phyloP scores from a whole-genome alignment of 2,329 filamentous ascomycete genomes.

The Leptoxyphium fumago region DNA sequence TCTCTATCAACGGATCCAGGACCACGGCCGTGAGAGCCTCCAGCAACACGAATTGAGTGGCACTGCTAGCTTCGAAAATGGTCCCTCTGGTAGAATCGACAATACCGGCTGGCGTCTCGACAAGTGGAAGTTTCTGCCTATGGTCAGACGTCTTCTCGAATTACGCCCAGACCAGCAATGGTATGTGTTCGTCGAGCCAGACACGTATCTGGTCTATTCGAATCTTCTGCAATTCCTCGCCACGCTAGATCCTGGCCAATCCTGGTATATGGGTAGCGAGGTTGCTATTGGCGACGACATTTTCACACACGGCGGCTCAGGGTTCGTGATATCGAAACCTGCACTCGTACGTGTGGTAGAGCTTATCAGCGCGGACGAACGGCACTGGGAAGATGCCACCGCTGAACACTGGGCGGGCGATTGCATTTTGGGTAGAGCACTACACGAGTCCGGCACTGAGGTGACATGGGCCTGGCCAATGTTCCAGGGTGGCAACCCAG shows the following conservation, averaged over 20 bases:
- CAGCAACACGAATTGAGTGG: conserved; percentile 2
- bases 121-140: conserved; percentile 33
- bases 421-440: conserved; percentile 8
- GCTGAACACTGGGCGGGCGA: conserved; percentile 11
- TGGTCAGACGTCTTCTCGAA: conserved; percentile 21
- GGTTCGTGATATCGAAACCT: conserved; percentile 36
- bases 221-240: conserved; percentile 40
- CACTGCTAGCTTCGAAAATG: neutral
- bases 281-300: conserved; percentile 35
- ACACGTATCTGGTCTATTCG: conserved; percentile 42
- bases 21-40: conserved; percentile 1
- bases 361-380: conserved; percentile 25
- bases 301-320: conserved; percentile 40
- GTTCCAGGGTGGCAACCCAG: conserved; percentile 13
- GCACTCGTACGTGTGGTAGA: conserved; percentile 32
- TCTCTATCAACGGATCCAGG: conserved; percentile 2
- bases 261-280: conserved; percentile 40
- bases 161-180: conserved; percentile 35
- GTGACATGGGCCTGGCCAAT: conserved; percentile 11
- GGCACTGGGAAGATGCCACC: conserved; percentile 20
- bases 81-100: conserved; percentile 12
- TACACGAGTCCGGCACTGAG: conserved; percentile 5
- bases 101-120: conserved; percentile 22
- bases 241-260: conserved; percentile 32
- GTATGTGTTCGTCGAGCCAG: conserved; percentile 46